Evolutionary conservation across 2,329 filamentous ascomycete species (phyloP), one percentile per base, ranked within the genome.

Genomic region (Fusarium sp.): DNA sequence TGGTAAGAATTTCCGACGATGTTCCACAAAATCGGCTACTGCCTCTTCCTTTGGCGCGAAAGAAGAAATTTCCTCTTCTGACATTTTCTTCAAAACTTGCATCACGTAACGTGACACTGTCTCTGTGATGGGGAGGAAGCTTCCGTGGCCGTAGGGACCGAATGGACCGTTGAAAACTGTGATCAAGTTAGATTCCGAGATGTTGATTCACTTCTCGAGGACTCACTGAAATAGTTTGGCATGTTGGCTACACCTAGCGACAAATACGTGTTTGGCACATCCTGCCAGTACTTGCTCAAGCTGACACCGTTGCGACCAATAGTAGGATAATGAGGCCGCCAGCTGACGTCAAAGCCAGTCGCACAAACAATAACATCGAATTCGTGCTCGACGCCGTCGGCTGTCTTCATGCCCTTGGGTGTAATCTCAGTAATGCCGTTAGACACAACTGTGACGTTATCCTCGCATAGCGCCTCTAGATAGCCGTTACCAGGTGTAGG

Each of bases 261-360:
- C 9, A 45, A 26, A 45, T 45, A 45, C 11, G 22, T 26, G 24
- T 45, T 26, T 28, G 43, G 43, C 8, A 26, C 43, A 7, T 45
- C 26, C 26, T 45, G 36, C 43, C 43, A 45, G 15, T 45, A 28
- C 26, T 45, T 45, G n/a, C 43, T 26, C 14, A 61, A 18, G 13
- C 20, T 56, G 6, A 44, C 28, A 22, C 52, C 51, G 5, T 44
- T 26, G 7, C 39, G 58, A 17, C 58, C 58, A 8, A 56, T 15
- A n/a, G 45, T 51, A 17, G 43, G n/a, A 17, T 28, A 56, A 56
- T 20, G 20, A 31, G 18, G 51, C 40, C 8, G 24, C 40, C 17
- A 56, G 49, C 6, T 39, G 15, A 38, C 48, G 10, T 56, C 43
- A 18, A 61, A 61, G 7, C 58, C 58, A 20, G 58, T 61, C 5